phyloP scores from a whole-genome alignment of 2,329 filamentous ascomycete species.

The Fusarium sp. region DNA sequence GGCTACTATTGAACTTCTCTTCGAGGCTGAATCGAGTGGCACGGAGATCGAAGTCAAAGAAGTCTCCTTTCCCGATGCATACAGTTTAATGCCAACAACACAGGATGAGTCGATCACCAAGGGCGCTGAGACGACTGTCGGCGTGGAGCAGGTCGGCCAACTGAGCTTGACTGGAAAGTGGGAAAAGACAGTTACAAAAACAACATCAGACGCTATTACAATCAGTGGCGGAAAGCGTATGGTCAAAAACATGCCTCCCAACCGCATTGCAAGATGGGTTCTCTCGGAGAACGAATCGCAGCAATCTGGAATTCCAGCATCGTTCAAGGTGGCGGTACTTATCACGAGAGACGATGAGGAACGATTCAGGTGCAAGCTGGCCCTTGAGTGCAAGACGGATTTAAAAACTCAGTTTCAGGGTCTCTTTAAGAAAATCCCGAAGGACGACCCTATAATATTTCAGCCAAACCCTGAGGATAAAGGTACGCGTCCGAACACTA shows the following conservation, averaged over 20 bases:
- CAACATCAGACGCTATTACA: neutral
- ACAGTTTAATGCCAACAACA: neutral
- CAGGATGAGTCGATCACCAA: neutral
- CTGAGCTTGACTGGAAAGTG: neutral
- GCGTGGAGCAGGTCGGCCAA: neutral
- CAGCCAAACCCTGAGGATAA: neutral
- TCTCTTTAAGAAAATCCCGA: neutral
- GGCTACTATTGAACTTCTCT: neutral
- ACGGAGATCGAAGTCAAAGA: neutral
- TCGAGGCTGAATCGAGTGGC: neutral
- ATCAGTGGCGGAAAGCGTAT: neutral
- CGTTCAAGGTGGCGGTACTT: neutral
- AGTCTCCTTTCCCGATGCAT: neutral
- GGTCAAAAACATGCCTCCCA: neutral
- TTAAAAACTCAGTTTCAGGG: neutral
- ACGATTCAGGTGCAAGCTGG: neutral
- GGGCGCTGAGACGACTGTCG: neutral
- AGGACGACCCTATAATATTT: neutral
- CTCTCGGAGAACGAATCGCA: neutral
- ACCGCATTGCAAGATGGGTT: neutral
- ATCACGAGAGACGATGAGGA: neutral
- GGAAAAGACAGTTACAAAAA: neutral
- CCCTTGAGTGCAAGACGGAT: neutral
- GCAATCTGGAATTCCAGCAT: neutral
- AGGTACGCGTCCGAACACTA: neutral